Evolutionary conservation across 768 basidiomycete species (phyloP).

Genomic region (Mycena latifolia): DNA sequence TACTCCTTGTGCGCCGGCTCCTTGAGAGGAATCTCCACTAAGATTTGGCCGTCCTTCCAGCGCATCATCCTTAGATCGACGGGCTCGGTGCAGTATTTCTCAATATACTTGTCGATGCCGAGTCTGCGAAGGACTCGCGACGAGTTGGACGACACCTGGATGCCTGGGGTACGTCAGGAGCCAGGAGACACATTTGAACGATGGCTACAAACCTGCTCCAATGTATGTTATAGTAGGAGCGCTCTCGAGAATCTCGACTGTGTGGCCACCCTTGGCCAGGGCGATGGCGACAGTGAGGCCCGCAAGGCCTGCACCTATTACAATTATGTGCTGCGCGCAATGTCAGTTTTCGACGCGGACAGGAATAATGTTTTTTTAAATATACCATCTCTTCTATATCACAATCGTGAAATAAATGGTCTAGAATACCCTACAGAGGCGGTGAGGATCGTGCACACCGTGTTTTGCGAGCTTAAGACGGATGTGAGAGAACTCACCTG

Average conservation of each 20-base stretch:
- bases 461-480: too few relatives aligned
- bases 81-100: slow-evolving; percentile 35
- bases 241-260: slow-evolving; percentile 24
- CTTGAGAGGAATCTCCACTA: slow-evolving; percentile 33
- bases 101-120: slow-evolving; percentile 34
- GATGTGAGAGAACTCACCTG: too few relatives aligned
- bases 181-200: not conserved
- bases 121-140: slow-evolving; percentile 32
- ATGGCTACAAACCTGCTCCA: slow-evolving; percentile 12
- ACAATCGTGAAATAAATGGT: too few relatives aligned
- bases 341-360: not conserved
- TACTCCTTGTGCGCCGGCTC: slow-evolving; percentile 31
- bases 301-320: slow-evolving; percentile 22
- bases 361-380: too few relatives aligned
- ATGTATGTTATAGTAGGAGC: slow-evolving; percentile 26
- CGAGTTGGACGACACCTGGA: slow-evolving; percentile 34
- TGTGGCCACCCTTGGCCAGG: slow-evolving; percentile 21
- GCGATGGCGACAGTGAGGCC: slow-evolving; percentile 26
- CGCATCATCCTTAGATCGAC: slow-evolving; percentile 35
- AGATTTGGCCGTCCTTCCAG: slow-evolving; percentile 32
- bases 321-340: slow-evolving; percentile 19
- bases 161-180: slow-evolving; percentile 13
- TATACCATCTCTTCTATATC: not conserved
- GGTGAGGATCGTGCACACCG: too few relatives aligned
- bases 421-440: too few relatives aligned